Percentiles rank a stretch among this genome's conserved stretches.
These are phyloP conservation scores for Tuber indicum DNA, from an alignment of 495 filamentous ascomycete genomes.

Conservation along the genomic window DNA sequence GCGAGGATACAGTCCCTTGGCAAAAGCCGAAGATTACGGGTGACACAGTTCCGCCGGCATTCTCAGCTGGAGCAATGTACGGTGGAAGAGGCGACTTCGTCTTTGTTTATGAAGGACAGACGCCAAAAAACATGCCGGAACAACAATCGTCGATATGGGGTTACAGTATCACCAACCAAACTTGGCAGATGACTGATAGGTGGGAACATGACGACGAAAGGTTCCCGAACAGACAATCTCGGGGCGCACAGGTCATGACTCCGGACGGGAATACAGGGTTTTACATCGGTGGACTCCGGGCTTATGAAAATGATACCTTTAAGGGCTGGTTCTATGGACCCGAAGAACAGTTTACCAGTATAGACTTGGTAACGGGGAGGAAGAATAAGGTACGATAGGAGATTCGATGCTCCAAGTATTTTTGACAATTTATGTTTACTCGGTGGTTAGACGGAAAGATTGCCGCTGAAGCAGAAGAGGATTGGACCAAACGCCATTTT, in stretches of 20 bases:
- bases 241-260: conserved; percentile 1
- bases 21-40: not conserved
- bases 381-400: conserved; percentile 9
- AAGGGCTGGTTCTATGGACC: conserved; percentile 11
- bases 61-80: conserved; percentile 7
- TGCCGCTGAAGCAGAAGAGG: conserved; percentile 12
- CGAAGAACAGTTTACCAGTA: conserved; percentile 3
- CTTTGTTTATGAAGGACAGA: conserved; percentile 5
- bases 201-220: conserved; percentile 4
- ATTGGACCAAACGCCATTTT: conserved; percentile 8
- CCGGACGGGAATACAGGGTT: not conserved
- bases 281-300: conserved; percentile 9
- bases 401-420: not conserved
- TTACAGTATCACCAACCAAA: not conserved
- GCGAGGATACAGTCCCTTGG: conserved; percentile 7
- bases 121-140: conserved; percentile 4
- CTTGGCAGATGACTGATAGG: conserved; percentile 1
- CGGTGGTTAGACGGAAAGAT: not conserved
- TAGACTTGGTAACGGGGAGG: conserved; percentile 4
- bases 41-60: not conserved
- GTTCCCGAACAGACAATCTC: conserved; percentile 9
- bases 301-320: conserved; percentile 11
- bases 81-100: not conserved
- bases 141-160: conserved; percentile 9
- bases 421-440: not conserved